These are phyloP conservation scores for Melampsora larici-populina DNA, from an alignment of 1,284 basidiomycete genomes.

Conservation along the genomic window DNA sequence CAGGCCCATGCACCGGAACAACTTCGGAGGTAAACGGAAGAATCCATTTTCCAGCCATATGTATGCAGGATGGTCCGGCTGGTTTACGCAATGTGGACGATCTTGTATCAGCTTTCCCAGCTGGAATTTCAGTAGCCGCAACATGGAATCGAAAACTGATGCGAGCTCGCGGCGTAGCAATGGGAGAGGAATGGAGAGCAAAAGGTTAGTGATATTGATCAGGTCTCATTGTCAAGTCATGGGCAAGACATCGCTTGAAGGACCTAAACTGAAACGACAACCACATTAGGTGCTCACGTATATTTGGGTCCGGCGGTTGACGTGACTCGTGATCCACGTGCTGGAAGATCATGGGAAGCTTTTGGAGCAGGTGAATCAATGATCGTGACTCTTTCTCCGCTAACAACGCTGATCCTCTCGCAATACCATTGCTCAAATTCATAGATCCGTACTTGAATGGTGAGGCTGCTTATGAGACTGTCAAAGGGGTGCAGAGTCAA, in stretches of 20 bases:
- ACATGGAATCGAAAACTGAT: constrained; percentile 50
- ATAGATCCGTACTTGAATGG: constrained; percentile 49
- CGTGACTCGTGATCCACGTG: constrained; percentile 48
- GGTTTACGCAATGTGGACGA: constrained; percentile 49
- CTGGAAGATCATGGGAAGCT: constrained; percentile 49
- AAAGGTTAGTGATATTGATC: constrained; percentile 1
- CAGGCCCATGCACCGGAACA: neutral
- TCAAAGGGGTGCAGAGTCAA: constrained; percentile 49
- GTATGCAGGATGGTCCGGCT: constrained; percentile 50
- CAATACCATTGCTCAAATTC: too few species aligned
- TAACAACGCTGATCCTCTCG: too few species aligned
- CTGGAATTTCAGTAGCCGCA: constrained; percentile 50
- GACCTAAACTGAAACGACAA: neutral
- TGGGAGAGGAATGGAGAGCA: constrained; percentile 50
- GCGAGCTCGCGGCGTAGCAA: constrained; percentile 44
- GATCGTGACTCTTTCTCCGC: too few species aligned
- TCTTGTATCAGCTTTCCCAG: constrained; percentile 49
- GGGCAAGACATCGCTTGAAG: neutral
- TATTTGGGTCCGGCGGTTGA: constrained; percentile 49
- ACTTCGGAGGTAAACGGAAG: constrained; percentile 41
- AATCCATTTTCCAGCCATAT: constrained; percentile 48
- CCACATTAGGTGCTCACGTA: constrained; percentile 18
- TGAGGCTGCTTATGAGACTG: constrained; percentile 48
- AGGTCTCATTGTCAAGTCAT: constrained; percentile 3
- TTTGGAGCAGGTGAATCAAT: neutral